A percentile compares a stretch with the other conserved stretches of the same genome.
Conservation (phyloP, 495 filamentous ascomycete species). For the Xylaria longipes region DNA sequence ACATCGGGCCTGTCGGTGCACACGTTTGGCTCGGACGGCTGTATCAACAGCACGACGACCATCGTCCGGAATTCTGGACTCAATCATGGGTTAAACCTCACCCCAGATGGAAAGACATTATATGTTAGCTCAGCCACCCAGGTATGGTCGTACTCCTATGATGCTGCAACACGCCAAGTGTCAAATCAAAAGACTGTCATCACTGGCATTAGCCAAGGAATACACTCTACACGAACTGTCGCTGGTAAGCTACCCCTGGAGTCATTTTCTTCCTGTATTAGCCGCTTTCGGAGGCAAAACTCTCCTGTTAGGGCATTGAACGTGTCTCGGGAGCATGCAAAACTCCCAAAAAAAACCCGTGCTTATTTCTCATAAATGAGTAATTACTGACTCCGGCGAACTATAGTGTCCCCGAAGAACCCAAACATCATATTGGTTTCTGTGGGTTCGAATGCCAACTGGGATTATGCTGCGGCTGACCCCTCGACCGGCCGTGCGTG, state of each 20-base stretch:
- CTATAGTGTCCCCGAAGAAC: conserved; percentile 55
- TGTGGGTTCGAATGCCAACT: conserved; percentile 63
- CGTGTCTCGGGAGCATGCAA: too few relatives aligned
- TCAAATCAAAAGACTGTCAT: conserved; percentile 57
- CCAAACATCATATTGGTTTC: conserved; percentile 61
- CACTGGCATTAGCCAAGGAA: conserved; percentile 59
- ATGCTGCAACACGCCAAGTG: conserved; percentile 51
- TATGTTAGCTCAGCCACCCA: conserved; percentile 64
- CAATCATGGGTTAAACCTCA: conserved; percentile 71
- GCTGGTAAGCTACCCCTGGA: too few relatives aligned
- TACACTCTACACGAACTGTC: conserved; percentile 67
- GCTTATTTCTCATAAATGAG: too few relatives aligned
- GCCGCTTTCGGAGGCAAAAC: too few relatives aligned
- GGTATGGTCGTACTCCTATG: conserved; percentile 67
- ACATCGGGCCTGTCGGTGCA: conserved; percentile 59
- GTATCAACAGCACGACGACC: conserved; percentile 54
- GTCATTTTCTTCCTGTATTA: too few relatives aligned
- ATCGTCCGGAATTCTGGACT: conserved; percentile 49
- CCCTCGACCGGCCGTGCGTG: conserved; percentile 62
- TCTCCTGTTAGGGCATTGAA: too few relatives aligned
- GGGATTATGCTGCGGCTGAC: conserved; percentile 57
- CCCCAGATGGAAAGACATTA: conserved; percentile 64
- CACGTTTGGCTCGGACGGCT: conserved; percentile 56
- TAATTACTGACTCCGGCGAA: too few relatives aligned
- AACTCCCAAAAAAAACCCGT: too few relatives aligned